Evolutionary conservation across 805 yeast genomes (phyloP), one percentile per base, ranked within the genome.

Genomic region (Ogataea parapolymorpha): DNA sequence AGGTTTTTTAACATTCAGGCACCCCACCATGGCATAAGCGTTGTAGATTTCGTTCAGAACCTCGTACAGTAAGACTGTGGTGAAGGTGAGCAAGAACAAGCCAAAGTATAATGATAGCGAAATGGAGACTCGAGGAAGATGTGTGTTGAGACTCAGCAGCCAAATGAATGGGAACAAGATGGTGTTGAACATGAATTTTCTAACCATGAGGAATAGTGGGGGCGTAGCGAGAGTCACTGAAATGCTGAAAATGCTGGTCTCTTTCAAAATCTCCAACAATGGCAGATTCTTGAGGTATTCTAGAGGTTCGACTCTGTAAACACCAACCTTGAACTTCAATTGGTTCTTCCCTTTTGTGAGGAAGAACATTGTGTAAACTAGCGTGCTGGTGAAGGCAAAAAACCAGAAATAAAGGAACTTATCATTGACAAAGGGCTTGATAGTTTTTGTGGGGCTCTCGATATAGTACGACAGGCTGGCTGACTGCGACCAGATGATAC

Each of bases 1-100:
- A 14, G 86, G 77, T 42, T 75, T 76, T 14, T 76, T 78, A 35
- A 82, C 80, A 51, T 80, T 82, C 37, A 85, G 55, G 57, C 91
- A 84, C 2, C 93, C 91, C 48, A 82, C 72, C 11, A 82, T 72
- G 41, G 85, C 72, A 55, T 82, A 83, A 2, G 83, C 82, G 52
- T 79, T 70, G 55, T 74, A 84, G 1, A 79, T 62, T 41, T 75
- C 71, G 54, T 81, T 80, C 17, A 74, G 57, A 7, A 72, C 33
- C 52, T 84, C 89, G 77, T 84, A 77, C 9, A 58, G 50, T 26
- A 68, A 54, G 27, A 65, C 59, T 16, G 65, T 46, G n/a, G 68
- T 50, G 45, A 58, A 71, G 23, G 68, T 63, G 3, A 62, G 54
- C 16, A 55, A 54, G 4, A 62, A 54, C 14, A 68, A 53, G 44